Conservation (phyloP, 768 basidiomycete species). For the Paxillus involutus region DNA sequence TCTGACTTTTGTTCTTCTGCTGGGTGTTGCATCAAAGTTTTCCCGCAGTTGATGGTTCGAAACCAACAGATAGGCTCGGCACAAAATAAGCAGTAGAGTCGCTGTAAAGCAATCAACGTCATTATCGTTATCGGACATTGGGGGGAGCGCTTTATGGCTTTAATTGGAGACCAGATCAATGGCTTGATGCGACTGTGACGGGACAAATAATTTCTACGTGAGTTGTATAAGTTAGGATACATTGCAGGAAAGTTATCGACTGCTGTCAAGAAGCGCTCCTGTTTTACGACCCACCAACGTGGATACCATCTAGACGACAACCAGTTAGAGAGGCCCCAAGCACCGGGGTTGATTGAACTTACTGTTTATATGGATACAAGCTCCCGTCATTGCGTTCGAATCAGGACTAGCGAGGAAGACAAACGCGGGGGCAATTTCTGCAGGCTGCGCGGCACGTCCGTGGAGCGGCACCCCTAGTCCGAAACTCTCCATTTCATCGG, state of each 20-base stretch:
- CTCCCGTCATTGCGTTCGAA: conserved; percentile 40
- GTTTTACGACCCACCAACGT: conserved; percentile 12
- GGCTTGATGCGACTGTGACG: no score
- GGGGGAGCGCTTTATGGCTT: no score
- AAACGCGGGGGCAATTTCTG: conserved; percentile 51
- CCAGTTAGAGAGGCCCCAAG: background rate
- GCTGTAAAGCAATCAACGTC: no score
- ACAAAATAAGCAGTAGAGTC: no score
- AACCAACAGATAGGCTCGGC: no score
- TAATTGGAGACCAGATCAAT: no score
- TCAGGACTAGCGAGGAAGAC: conserved; percentile 53
- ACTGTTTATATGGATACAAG: conserved; percentile 36
- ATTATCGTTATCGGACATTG: no score
- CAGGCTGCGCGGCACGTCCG: conserved; percentile 50
- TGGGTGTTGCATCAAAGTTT: background rate
- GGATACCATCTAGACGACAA: conserved; percentile 4
- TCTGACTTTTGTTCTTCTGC: background rate
- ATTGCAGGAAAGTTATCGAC: background rate
- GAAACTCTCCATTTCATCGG: conserved; percentile 57
- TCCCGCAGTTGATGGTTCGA: background rate
- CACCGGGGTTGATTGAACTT: background rate
- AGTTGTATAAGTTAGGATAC: background rate
- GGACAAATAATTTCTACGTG: no score
- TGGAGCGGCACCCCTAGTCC: conserved; percentile 49
- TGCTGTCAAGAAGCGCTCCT: conserved; percentile 4